Percentiles rank a stretch among this genome's conserved stretches.
Evolutionary conservation across 1,284 basidiomycete species (phyloP).

Genomic region (Apiotrichum domesticum): DNA sequence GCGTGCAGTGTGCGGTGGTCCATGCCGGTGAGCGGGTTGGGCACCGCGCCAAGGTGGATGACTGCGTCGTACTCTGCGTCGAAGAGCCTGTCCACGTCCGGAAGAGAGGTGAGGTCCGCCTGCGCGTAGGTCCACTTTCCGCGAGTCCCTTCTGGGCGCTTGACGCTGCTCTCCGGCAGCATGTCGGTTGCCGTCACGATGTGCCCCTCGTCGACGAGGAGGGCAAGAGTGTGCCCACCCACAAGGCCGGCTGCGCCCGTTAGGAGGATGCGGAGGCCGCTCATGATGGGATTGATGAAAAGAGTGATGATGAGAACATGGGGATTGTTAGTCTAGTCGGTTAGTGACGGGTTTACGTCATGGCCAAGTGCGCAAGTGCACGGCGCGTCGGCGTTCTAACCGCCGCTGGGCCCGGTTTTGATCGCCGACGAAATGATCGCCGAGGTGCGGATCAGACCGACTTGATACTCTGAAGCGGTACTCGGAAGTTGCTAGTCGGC

Average conservation of each 20-base stretch:
- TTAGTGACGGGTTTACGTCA: too few relatives aligned
- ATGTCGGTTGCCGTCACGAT: slow-evolving; percentile 35
- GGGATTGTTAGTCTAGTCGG: too few relatives aligned
- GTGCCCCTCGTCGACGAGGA: slow-evolving; percentile 31
- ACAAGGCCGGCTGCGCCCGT: slow-evolving; percentile 40
- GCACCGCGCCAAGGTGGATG: slow-evolving; percentile 45
- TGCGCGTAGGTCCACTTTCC: slow-evolving; percentile 14
- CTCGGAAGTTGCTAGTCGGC: too few relatives aligned
- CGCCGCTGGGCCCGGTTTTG: too few relatives aligned
- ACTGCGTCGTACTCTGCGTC: slow-evolving; percentile 30
- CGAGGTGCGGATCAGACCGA: too few relatives aligned
- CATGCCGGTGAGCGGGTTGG: slow-evolving; percentile 25
- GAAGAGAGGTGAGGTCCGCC: slow-evolving; percentile 29
- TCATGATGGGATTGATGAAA: too few relatives aligned
- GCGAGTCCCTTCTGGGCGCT: neutral
- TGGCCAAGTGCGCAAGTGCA: too few relatives aligned
- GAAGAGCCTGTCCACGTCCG: slow-evolving; percentile 26
- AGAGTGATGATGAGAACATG: too few relatives aligned
- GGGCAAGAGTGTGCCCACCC: slow-evolving; percentile 22
- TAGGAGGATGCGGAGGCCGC: slow-evolving; percentile 27
- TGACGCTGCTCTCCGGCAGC: slow-evolving; percentile 5
- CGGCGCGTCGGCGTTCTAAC: too few relatives aligned
- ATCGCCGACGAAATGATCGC: too few relatives aligned
- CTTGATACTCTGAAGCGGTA: too few relatives aligned
- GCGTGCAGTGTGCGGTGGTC: slow-evolving; percentile 40